These are phyloP conservation scores for Aphanoascus verrucosus DNA, from an alignment of 2,329 filamentous ascomycete species.

Conservation along the genomic window DNA sequence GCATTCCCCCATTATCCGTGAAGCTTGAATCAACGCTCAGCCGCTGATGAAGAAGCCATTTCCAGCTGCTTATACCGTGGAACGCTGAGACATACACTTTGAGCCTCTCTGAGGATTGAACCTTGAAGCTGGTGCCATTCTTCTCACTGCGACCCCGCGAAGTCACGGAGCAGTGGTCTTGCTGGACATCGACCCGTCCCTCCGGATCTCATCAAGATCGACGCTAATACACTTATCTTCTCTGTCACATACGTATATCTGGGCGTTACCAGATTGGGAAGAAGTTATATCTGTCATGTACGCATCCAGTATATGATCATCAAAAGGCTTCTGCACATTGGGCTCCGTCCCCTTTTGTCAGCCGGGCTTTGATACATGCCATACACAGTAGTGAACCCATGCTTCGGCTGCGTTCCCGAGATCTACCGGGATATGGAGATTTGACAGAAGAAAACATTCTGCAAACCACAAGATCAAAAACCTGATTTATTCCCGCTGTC, in stretches of 20 bases:
- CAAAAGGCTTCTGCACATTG: neutral
- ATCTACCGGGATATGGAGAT: constrained; percentile 4
- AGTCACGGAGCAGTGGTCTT: no score
- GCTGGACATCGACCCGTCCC: neutral
- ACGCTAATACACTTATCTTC: neutral
- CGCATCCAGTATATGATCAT: neutral
- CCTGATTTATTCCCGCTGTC: neutral
- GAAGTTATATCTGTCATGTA: neutral
- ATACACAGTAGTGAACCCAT: neutral
- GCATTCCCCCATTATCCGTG: no score
- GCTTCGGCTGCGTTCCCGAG: constrained; percentile 6
- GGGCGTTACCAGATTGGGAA: neutral
- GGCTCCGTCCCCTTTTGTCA: neutral
- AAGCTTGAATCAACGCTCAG: no score
- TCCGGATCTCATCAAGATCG: constrained; percentile 4
- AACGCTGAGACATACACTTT: no score
- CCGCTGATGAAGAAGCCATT: no score
- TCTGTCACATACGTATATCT: neutral
- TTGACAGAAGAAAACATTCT: neutral
- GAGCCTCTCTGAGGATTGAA: no score
- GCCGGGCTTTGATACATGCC: neutral
- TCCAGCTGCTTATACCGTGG: no score
- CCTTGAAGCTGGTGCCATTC: no score
- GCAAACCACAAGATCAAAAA: neutral
- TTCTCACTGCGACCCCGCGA: neutral